Percentiles rank a stretch among this genome's conserved stretches.
phyloP scores from a whole-genome alignment of 768 basidiomycete genomes.

The Calocybe gangraenosa region DNA sequence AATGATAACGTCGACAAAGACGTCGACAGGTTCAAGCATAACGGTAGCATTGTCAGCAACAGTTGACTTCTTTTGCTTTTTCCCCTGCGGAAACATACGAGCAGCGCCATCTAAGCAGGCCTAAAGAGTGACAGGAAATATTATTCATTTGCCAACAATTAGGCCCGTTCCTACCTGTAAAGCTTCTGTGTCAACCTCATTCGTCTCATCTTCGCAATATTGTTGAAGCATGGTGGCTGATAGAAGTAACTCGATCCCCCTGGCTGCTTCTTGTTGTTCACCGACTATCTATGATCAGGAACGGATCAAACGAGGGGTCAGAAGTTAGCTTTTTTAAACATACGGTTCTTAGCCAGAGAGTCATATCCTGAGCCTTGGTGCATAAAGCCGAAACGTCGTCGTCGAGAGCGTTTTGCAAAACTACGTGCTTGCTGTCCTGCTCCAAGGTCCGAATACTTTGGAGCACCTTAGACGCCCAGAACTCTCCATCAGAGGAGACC shows the following conservation, averaged over 20 bases:
- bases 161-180: slow-evolving; percentile 47
- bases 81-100: slow-evolving; percentile 43
- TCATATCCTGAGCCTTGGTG: slow-evolving; percentile 37
- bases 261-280: slow-evolving; percentile 48
- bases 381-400: slow-evolving; percentile 50
- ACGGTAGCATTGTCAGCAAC: slow-evolving; percentile 29
- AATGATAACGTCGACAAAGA: slow-evolving; percentile 86
- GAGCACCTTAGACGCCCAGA: slow-evolving; percentile 74
- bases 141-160: neutral
- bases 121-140: slow-evolving; percentile 29
- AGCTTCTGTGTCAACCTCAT: slow-evolving; percentile 43
- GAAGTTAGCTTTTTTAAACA: neutral
- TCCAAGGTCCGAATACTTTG: slow-evolving; percentile 52
- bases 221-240: slow-evolving; percentile 66
- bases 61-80: slow-evolving; percentile 32
- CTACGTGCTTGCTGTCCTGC: slow-evolving; percentile 66
- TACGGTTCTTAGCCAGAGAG: slow-evolving; percentile 44
- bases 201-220: slow-evolving; percentile 63
- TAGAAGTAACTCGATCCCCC: slow-evolving; percentile 70
- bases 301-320: neutral
- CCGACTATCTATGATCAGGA: slow-evolving; percentile 23
- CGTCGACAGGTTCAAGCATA: slow-evolving; percentile 65
- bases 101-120: slow-evolving; percentile 55
- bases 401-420: slow-evolving; percentile 44
- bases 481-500: slow-evolving; percentile 65